phyloP scores from a whole-genome alignment of 192 early-diverging fungal genomes.

The Polychytrium aggregatum region DNA sequence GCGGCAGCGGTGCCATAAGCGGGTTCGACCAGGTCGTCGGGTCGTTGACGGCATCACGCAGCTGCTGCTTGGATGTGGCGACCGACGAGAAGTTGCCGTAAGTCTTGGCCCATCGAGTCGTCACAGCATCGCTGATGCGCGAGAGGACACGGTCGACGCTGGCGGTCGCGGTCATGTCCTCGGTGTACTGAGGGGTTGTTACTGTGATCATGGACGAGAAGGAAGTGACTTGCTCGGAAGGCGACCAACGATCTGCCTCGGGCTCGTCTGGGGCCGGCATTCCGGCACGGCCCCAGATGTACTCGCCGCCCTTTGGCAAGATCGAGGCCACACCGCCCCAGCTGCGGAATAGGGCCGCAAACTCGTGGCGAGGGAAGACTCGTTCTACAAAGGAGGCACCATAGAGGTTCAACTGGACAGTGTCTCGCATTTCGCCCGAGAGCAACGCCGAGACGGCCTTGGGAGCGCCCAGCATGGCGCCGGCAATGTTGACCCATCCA shows the following conservation, averaged over 20 bases:
- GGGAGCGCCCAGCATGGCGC: slow-evolving; percentile 74
- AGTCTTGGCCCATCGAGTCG: slow-evolving; percentile 9
- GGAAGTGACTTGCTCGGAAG: background rate
- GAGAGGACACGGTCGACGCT: background rate
- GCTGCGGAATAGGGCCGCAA: slow-evolving; percentile 63
- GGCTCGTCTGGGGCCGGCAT: slow-evolving; percentile 55
- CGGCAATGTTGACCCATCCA: slow-evolving; percentile 74
- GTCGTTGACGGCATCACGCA: slow-evolving; percentile 45
- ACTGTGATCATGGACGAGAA: background rate
- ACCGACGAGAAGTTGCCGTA: slow-evolving; percentile 25
- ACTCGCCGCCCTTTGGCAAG: slow-evolving; percentile 74
- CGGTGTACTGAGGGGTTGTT: background rate
- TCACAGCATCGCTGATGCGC: background rate
- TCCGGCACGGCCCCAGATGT: slow-evolving; percentile 58
- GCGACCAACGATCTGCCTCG: background rate
- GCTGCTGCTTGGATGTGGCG: slow-evolving; percentile 39
- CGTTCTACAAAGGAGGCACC: slow-evolving; percentile 71
- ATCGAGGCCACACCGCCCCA: slow-evolving; percentile 71
- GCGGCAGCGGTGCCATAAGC: slow-evolving; percentile 49
- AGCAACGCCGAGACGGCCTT: slow-evolving; percentile 32
- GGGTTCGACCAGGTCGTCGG: slow-evolving; percentile 64
- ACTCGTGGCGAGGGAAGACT: slow-evolving; percentile 68
- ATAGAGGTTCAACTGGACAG: slow-evolving; percentile 63
- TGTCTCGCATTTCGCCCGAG: slow-evolving; percentile 67
- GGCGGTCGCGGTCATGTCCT: background rate